These are phyloP conservation scores for Bretziella fagacearum DNA, from an alignment of 2,329 filamentous ascomycete genomes.

Conservation along the genomic window DNA sequence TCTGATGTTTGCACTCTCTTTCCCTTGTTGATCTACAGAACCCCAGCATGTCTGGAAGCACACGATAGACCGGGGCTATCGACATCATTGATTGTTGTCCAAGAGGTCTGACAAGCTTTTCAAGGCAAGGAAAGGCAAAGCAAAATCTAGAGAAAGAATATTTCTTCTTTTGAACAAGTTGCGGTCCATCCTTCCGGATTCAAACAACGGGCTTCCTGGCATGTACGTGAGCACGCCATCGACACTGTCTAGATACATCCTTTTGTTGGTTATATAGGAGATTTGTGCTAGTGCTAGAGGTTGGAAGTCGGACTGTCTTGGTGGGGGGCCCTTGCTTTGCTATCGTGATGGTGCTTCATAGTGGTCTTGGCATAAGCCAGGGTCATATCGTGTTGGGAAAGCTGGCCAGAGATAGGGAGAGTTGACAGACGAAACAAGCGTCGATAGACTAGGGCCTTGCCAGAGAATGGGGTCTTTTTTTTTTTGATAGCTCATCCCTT, in stretches of 20 bases:
- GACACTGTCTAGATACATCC: neutral
- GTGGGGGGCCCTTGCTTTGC: no score
- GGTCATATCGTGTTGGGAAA: neutral
- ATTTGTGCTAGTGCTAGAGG: no score
- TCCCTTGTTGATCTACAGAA: no score
- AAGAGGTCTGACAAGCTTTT: no score
- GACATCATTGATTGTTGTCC: neutral
- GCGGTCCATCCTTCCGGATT: neutral
- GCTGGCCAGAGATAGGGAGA: neutral
- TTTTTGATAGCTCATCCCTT: neutral
- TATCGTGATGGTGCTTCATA: constrained; percentile 1
- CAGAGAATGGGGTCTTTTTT: neutral
- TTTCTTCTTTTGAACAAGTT: no score
- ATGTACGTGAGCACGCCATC: constrained; percentile 1
- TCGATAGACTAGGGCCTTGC: neutral
- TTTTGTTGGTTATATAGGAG: no score
- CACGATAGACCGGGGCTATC: neutral
- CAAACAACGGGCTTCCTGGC: neutral
- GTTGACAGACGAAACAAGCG: no score
- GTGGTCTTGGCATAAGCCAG: neutral
- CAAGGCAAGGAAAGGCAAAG: no score
- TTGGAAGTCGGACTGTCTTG: no score
- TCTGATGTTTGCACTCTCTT: neutral
- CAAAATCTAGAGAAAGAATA: no score
- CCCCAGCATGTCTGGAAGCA: neutral